These are phyloP conservation scores for Thalassiosira hispida DNA, from an alignment of 352 stramenopile species.

Conservation along the genomic window DNA sequence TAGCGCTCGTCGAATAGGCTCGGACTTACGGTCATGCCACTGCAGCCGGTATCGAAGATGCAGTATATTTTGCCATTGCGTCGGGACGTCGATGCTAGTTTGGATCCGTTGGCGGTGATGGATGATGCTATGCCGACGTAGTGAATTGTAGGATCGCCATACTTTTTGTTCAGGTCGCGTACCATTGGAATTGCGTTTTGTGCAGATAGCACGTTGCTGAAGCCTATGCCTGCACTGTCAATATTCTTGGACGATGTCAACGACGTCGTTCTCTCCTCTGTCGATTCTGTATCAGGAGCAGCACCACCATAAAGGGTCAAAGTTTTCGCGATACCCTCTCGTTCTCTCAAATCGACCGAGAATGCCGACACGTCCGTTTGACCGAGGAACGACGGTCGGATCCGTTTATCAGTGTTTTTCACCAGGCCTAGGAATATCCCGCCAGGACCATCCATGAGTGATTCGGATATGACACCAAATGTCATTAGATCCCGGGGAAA, in stretches of 20 bases:
- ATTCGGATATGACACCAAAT: constrained; percentile 44
- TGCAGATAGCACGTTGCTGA: neutral
- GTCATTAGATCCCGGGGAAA: constrained; percentile 36
- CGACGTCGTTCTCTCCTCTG: neutral
- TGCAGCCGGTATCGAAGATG: constrained; percentile 50
- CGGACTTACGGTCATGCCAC: constrained; percentile 35
- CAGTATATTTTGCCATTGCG: constrained; percentile 32
- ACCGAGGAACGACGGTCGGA: constrained; percentile 43
- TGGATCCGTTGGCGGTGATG: constrained; percentile 57
- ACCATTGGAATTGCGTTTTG: constrained; percentile 50
- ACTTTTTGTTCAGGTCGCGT: constrained; percentile 52
- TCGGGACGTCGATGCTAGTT: constrained; percentile 17
- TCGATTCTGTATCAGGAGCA: too few relatives aligned
- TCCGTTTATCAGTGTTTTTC: constrained; percentile 39
- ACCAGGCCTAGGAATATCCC: constrained; percentile 49
- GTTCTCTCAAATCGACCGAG: constrained; percentile 36
- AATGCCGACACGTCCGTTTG: constrained; percentile 34
- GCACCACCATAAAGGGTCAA: constrained; percentile 20
- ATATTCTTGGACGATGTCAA: constrained; percentile 1
- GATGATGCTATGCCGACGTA: constrained; percentile 53
- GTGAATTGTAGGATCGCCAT: constrained; percentile 64
- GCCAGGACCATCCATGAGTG: constrained; percentile 42
- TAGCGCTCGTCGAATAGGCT: constrained; percentile 44
- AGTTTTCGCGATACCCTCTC: constrained; percentile 9
- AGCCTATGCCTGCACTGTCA: neutral